Base-by-base conservation (phyloP, 1,284 basidiomycete genomes). In the Exobasidium cylindrosporum region DNA sequence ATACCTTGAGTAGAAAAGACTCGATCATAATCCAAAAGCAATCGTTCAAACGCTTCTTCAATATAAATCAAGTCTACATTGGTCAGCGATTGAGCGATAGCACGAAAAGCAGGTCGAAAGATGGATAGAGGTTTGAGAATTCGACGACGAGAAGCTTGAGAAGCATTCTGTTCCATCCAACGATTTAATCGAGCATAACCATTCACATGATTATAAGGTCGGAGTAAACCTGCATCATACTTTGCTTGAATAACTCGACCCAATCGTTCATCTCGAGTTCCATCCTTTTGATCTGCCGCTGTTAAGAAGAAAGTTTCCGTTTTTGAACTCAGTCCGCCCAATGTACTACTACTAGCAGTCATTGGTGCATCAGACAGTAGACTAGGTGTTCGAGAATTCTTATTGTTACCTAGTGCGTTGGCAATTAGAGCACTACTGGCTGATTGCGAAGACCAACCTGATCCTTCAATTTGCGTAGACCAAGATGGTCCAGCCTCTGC, bases 61-160 rank as follows among this genome's bases (percentile, higher is more conserved):
- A 79, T 76, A 58, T 96, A 96, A 17, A 97, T 90, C n/a, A 97
- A 85, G 79, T 98, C 95, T 85, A 97, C 87, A 81, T 97, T 92
- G 61, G 89, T 88, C 59, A 97, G 82, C 17, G 88, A 89, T 76
- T 92, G 90, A 0, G 95, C 92, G 6, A 91, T 49, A 26, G 68
- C 55, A 6, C 92, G 84, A 81, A 97, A 97, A 69, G 95, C 94
- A 0, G 95, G 95, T 53, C 94, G 84, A 65, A 97, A 87, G 21
- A 95, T 90, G 2, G 90, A 91, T 3, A 97, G 82, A 0, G 91
- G 91, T 65, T 92, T 89, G 21, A 94, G 80, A 58, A 97, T 96
- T 71, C 93, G 87, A 72, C 93, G 88, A 67, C 93, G 89, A 14
- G 90, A 92, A 3, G 69, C 61, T 7, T 70, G 63, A 0, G 71